Percentiles rank a stretch among this genome's conserved stretches.
These are phyloP conservation scores for Paraconiothyrium sp. DNA, from an alignment of 2,329 filamentous ascomycete genomes.

Conservation along the genomic window DNA sequence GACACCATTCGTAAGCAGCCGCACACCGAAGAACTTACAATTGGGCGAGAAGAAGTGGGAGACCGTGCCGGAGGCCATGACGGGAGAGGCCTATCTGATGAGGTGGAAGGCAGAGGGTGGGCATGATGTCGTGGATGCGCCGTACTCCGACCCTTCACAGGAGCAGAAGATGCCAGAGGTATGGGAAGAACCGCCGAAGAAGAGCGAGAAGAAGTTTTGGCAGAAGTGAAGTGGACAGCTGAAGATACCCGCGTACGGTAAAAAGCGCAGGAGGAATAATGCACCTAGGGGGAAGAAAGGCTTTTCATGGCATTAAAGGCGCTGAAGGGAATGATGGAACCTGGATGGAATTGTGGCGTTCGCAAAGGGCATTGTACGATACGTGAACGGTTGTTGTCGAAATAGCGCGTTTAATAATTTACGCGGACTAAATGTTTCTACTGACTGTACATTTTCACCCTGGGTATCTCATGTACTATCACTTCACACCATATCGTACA, in stretches of 20 bases:
- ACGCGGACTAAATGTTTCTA: constrained; percentile 18
- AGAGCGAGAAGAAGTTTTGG: constrained; percentile 16
- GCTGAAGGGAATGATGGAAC: not conserved
- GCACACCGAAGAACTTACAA: constrained; percentile 57
- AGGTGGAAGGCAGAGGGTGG: constrained; percentile 47
- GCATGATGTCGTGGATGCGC: constrained; percentile 34
- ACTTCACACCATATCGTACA: constrained; percentile 11
- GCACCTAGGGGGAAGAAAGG: constrained; percentile 1
- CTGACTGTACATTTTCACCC: constrained; percentile 29
- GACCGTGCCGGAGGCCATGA: constrained; percentile 32
- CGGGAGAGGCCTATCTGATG: constrained; percentile 45
- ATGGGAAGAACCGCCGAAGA: constrained; percentile 36
- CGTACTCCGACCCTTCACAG: not conserved
- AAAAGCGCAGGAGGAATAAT: not conserved
- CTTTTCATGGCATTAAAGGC: constrained; percentile 20
- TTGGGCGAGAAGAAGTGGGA: constrained; percentile 16
- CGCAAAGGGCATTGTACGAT: constrained; percentile 8
- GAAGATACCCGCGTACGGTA: not conserved
- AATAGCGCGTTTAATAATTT: constrained; percentile 16
- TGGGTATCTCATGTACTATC: constrained; percentile 36
- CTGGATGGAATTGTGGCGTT: not conserved
- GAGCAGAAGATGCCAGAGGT: constrained; percentile 31
- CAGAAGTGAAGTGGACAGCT: not conserved
- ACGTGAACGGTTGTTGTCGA: not conserved
- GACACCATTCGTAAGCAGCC: constrained; percentile 78